These are phyloP conservation scores for Pythium angustatum DNA, from an alignment of 352 stramenopile genomes.

Conservation along the genomic window DNA sequence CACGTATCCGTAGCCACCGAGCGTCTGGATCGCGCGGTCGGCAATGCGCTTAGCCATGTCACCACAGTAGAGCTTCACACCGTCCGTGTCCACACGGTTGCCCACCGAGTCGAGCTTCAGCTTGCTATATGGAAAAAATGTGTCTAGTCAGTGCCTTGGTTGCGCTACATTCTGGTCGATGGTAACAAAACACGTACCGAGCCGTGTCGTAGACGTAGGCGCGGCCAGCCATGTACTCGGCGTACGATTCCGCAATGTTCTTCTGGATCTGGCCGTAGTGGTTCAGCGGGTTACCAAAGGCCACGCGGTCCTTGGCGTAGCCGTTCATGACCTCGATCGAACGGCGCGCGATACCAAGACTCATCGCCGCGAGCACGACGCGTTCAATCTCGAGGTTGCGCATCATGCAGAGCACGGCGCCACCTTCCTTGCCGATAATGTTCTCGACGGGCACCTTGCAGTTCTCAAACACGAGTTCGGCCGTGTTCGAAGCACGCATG, in stretches of 20 bases:
- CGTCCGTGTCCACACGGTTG: constrained; percentile 97
- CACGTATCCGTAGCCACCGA: constrained; percentile 99
- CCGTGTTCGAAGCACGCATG: constrained; percentile 97
- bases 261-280: constrained; percentile 94
- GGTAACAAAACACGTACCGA: constrained; percentile 40
- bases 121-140: too few relatives aligned
- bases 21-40: constrained; percentile 97
- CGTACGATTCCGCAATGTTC: constrained; percentile 98
- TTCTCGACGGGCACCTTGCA: constrained; percentile 93
- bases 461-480: constrained; percentile 99
- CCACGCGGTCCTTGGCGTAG: constrained; percentile 91
- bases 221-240: constrained; percentile 97
- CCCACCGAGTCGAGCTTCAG: constrained; percentile 94
- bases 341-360: constrained; percentile 94
- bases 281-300: constrained; percentile 95
- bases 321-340: constrained; percentile 98
- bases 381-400: constrained; percentile 99
- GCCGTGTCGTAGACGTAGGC: constrained; percentile 97
- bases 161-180: neutral
- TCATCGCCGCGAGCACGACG: constrained; percentile 97
- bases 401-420: constrained; percentile 90
- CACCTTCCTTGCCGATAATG: constrained; percentile 86
- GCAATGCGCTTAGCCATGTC: constrained; percentile 97
- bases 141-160: neutral
- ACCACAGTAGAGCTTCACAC: constrained; percentile 98